phyloP scores from a whole-genome alignment of 164 flowering plant species.

The Vitis riparia region DNA sequence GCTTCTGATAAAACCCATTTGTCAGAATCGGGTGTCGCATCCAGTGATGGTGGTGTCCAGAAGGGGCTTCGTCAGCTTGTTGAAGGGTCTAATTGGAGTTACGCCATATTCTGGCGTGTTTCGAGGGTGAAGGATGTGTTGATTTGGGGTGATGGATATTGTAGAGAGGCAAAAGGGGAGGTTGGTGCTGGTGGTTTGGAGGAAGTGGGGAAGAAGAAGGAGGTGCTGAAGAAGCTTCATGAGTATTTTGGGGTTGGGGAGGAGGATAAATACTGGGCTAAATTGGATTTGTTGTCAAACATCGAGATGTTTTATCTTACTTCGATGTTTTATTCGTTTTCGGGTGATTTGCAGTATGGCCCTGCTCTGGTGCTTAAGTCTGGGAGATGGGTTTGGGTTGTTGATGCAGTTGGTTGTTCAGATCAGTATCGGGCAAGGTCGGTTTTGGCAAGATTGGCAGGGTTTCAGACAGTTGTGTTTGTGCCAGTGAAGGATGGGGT shows the following conservation, averaged over 20 bases:
- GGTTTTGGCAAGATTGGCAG: constrained; percentile 53
- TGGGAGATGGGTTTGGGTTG: constrained; percentile 58
- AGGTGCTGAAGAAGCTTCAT: constrained; percentile 58
- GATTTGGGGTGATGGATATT: constrained; percentile 76
- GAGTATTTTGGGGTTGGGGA: constrained; percentile 49
- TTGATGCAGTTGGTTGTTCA: constrained; percentile 37
- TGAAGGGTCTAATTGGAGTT: constrained; percentile 63
- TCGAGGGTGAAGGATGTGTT: constrained; percentile 52
- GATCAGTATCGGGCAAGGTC: constrained; percentile 56
- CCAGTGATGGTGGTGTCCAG: constrained; percentile 38
- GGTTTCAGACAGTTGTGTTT: constrained; percentile 57
- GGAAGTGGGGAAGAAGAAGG: constrained; percentile 23
- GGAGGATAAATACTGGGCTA: constrained; percentile 33
- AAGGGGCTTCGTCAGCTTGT: constrained; percentile 51
- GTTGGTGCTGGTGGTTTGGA: constrained; percentile 13
- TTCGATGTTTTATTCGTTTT: constrained; percentile 66
- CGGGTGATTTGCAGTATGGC: constrained; percentile 37
- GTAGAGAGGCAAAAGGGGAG: constrained; percentile 31
- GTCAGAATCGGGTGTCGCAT: constrained; percentile 29
- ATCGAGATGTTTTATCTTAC: constrained; percentile 68
- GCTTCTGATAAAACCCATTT: constrained; percentile 32
- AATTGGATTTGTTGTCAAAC: constrained; percentile 47
- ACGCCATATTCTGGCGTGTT: constrained; percentile 77
- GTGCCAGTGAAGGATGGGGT: constrained; percentile 78
- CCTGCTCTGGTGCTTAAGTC: constrained; percentile 45